These are phyloP conservation scores for Cucurbita maxima DNA, from an alignment of 306 rosid genomes.

Conservation along the genomic window DNA sequence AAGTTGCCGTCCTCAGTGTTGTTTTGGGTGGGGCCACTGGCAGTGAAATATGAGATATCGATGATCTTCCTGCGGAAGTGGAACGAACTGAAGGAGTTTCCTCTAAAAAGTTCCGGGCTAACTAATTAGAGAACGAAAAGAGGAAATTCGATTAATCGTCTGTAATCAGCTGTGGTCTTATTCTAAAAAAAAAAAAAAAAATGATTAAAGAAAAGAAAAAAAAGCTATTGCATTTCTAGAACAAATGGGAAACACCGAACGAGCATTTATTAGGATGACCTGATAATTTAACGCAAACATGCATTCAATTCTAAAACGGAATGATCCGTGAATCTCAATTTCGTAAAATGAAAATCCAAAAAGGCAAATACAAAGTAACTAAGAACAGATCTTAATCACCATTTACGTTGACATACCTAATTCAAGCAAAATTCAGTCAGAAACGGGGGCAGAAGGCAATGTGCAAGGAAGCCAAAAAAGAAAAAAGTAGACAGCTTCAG, in stretches of 20 bases:
- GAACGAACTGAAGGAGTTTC: slow-evolving; percentile 31
- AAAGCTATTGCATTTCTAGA: neutral
- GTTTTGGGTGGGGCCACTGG: slow-evolving; percentile 34
- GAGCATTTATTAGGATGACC: neutral
- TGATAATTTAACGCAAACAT: neutral
- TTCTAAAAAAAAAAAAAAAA: neutral
- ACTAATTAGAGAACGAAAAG: slow-evolving; percentile 24
- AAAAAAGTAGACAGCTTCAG: neutral
- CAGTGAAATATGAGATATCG: slow-evolving; percentile 25
- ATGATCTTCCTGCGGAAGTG: slow-evolving; percentile 36
- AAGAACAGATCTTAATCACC: neutral
- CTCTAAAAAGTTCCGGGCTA: slow-evolving; percentile 35
- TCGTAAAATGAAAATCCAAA: neutral
- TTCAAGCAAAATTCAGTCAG: neutral
- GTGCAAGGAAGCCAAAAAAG: neutral
- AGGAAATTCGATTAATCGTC: slow-evolving; percentile 10
- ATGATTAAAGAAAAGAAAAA: neutral
- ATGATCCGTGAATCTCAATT: neutral
- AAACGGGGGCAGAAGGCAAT: neutral
- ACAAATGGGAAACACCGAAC: neutral
- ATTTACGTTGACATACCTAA: neutral
- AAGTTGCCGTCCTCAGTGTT: slow-evolving; percentile 36
- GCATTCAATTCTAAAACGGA: neutral
- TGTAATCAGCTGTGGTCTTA: neutral
- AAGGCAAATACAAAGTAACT: neutral